Base-by-base conservation (phyloP, 2,329 filamentous ascomycete species). In the Chaetomiaceae sp. region DNA sequence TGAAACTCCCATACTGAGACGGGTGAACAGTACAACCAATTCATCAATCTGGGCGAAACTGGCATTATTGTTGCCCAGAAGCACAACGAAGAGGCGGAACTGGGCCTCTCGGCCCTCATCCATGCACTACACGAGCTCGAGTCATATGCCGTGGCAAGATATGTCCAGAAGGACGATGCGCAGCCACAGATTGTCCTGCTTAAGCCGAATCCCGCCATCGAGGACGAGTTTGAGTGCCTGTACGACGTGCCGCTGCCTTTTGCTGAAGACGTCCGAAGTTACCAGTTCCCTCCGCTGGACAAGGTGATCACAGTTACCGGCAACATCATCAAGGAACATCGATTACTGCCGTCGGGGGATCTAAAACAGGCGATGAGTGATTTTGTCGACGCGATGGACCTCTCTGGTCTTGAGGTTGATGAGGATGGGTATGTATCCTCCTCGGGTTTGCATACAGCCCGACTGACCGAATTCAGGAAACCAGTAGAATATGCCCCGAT, bases 301-400 rank as follows among this genome's bases (percentile, higher is more conserved):
- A 87, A 82, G 57, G 86, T 97, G 25, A 73, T 96, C 55, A 96
- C 91, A 0, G 79, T 95, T n/a, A 90, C 85, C 10, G 92, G 92
- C 1, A 87, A 89, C 58, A 79, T 81, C 8, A 74, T 96, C 44
- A 88, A 81, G 10, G 84, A 92, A 62, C 91, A 99, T 60, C 86
- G 89, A 32, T 85, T 95, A 55, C 75, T 99, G 2, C 94, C 94
- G 0, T 85, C 75, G 9, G 78, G 87, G 2, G 82, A 88, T 29
- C 76, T 99, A 21, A 78, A 82, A 49, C 73, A 85, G 44, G 86
- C 90, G 1, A 97, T 99, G 91, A 86, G 85, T 66, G 83, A 89
- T 58, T 97, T 92, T 61, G 90, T 99, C 7, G 90, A 97, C 66
- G 83, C 82, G 7, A 96, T 99, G 92, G 91, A 96, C 63, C 74